Evolutionary conservation across 2,329 filamentous ascomycete species (phyloP), one percentile per base, ranked within the genome.

Genomic region (Beauveria pseudobassiana): DNA sequence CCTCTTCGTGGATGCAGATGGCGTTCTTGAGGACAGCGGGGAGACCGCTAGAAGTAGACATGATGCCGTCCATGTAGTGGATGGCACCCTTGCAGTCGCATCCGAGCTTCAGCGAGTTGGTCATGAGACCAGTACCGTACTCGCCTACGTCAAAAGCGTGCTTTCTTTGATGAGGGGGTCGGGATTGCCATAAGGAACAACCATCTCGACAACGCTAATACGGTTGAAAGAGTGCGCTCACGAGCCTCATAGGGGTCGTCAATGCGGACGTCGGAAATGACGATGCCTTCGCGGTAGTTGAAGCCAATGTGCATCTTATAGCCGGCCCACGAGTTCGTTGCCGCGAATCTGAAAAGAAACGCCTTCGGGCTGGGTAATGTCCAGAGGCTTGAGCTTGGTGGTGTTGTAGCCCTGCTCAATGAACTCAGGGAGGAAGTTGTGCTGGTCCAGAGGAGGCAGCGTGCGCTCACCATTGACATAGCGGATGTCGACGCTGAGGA

Each of bases 21-120:
- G 72, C 73, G 57, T 75, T 75, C 75, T 90, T 89, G 74, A 91
- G 87, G 2, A 85, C 84, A 6, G 84, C 85, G 3, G 86, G 81
- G 18, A 85, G 82, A 38, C 89, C 89, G 3, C 85, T 83, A n/a
- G 82, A 78, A 70, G 88, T 89, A 61, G 88, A 84, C 69, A 90
- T 89, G 6, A 84, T 82, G 71, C 68, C 71, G 54, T 72, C 70
- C 48, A 74, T 69, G 61, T 75, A 75, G 65, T 90, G 87, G 67
- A 91, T 91, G 0, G 84, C 85, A 9, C 87, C 87, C 71, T 89
- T 88, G 78, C 87, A 90, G 70, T 88, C 84, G 66, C 85, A 87
- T 20, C 86, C 85, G 2, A 89, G 77, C 26, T 77, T 76, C 7
- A 90, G 77, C 58, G 87, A 88, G 72, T 90, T 90, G 40, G 86